These are phyloP conservation scores for Hamigera avellanea DNA, from an alignment of 495 filamentous ascomycete genomes.

Conservation along the genomic window DNA sequence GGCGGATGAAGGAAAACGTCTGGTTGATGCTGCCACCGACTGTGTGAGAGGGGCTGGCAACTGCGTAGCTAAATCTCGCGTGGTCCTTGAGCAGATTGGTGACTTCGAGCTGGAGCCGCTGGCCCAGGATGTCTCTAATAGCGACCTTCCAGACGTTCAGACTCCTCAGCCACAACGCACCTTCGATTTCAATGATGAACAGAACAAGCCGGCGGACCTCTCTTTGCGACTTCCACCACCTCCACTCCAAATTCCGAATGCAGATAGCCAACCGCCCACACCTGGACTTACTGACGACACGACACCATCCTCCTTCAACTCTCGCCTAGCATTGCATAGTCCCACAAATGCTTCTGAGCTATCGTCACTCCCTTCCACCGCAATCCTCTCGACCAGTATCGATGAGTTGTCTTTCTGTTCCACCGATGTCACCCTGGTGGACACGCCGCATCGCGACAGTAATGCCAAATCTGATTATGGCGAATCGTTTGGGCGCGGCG, in stretches of 20 bases:
- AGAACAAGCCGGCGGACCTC: constrained; percentile 7
- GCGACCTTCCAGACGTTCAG: neutral
- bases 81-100: constrained; percentile 79
- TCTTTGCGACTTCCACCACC: constrained; percentile 28
- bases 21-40: constrained; percentile 72
- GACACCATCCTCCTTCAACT: constrained; percentile 33
- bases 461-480: constrained; percentile 25
- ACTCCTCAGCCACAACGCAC: constrained; percentile 12
- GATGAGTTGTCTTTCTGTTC: constrained; percentile 21
- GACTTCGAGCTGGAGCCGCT: constrained; percentile 77
- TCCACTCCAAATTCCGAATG: constrained; percentile 28
- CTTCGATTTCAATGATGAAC: neutral
- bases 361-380: constrained; percentile 18
- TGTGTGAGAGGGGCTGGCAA: constrained; percentile 87
- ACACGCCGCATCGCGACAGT: constrained; percentile 7
- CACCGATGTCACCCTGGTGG: neutral
- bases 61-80: constrained; percentile 74
- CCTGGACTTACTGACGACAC: constrained; percentile 29
- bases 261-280: constrained; percentile 15
- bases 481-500: constrained; percentile 28
- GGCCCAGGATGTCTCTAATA: constrained; percentile 24
- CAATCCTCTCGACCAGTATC: constrained; percentile 27
- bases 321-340: constrained; percentile 10
- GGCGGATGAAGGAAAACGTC: constrained; percentile 64
- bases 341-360: constrained; percentile 9